These are phyloP conservation scores for Phytophthora europaea DNA, from an alignment of 352 stramenopile genomes.

Conservation along the genomic window DNA sequence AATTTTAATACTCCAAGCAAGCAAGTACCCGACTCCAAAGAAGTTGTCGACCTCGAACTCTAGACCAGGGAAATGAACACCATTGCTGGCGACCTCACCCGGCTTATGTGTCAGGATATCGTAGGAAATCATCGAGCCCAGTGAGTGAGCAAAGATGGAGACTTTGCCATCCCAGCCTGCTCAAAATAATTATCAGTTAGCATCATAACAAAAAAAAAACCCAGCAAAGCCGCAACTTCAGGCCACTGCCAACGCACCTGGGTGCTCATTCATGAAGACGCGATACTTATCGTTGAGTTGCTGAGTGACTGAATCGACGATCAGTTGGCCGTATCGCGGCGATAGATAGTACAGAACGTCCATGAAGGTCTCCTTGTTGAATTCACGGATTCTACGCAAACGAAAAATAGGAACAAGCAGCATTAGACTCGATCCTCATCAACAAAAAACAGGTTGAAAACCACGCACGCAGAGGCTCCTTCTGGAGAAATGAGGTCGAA, in stretches of 20 bases:
- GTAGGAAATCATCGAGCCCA: conserved; percentile 94
- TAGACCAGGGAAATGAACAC: conserved; percentile 78
- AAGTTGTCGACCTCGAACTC: conserved; percentile 92
- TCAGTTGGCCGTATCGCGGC: conserved; percentile 91
- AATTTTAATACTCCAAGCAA: neutral
- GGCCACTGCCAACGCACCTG: conserved; percentile 39
- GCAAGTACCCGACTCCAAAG: conserved; percentile 77
- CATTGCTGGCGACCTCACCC: conserved; percentile 68
- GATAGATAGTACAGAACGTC: conserved; percentile 96
- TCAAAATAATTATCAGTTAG: neutral
- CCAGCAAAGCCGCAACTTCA: too few relatives aligned
- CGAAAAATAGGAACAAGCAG: neutral
- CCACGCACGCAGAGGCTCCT: conserved; percentile 69
- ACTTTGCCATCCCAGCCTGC: conserved; percentile 88
- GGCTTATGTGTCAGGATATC: conserved; percentile 90
- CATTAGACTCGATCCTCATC: neutral
- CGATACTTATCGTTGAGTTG: conserved; percentile 92
- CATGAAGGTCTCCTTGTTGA: conserved; percentile 96
- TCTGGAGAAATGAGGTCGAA: conserved; percentile 89
- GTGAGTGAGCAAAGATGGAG: conserved; percentile 92
- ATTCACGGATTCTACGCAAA: conserved; percentile 85
- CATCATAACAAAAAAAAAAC: neutral
- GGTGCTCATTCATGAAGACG: conserved; percentile 91
- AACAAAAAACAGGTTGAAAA: neutral
- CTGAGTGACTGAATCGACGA: conserved; percentile 91